phyloP scores from a whole-genome alignment of 2,329 filamentous ascomycete genomes.

The Macrophomina phaseolina region DNA sequence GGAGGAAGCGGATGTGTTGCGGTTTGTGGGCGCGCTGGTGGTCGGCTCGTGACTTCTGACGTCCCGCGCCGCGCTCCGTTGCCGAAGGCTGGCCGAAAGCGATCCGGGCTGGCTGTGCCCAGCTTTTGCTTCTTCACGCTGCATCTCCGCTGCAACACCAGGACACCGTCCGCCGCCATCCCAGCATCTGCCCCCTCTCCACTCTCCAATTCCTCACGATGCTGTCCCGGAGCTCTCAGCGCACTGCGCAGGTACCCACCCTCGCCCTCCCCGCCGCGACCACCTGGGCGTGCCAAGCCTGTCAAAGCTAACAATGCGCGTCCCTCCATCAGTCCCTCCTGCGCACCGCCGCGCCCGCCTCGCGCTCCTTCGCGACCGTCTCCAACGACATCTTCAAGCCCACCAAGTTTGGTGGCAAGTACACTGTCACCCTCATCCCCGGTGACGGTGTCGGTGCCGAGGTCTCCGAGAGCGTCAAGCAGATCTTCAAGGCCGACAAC shows the following conservation, averaged over 20 bases:
- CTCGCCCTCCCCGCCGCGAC: conserved; percentile 6
- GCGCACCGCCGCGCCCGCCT: conserved; percentile 57
- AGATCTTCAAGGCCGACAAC: conserved; percentile 99
- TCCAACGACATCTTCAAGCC: conserved; percentile 98
- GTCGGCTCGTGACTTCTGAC: conserved; percentile 2
- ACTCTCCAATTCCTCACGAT: conserved; percentile 35
- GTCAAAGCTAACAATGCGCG: conserved; percentile 35
- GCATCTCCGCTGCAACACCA: conserved; percentile 27
- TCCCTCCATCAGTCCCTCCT: conserved; percentile 57
- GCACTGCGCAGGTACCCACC: conserved; percentile 54
- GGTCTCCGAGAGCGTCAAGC: conserved; percentile 97
- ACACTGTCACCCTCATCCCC: conserved; percentile 97
- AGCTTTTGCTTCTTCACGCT: conserved; percentile 24
- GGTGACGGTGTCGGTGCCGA: conserved; percentile 98
- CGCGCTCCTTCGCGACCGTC: conserved; percentile 65
- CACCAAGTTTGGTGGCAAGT: conserved; percentile 98
- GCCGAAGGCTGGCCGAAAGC: conserved; percentile 27
- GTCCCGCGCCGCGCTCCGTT: conserved; percentile 24
- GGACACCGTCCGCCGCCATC: conserved; percentile 14
- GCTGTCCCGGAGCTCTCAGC: conserved; percentile 52
- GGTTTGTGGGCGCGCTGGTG: not conserved
- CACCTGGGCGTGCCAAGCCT: conserved; percentile 16
- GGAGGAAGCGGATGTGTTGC: not conserved
- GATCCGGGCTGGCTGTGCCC: conserved; percentile 20
- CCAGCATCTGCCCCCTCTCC: conserved; percentile 21